Conservation (phyloP, 352 stramenopile species). For the Globisporangium solare region DNA sequence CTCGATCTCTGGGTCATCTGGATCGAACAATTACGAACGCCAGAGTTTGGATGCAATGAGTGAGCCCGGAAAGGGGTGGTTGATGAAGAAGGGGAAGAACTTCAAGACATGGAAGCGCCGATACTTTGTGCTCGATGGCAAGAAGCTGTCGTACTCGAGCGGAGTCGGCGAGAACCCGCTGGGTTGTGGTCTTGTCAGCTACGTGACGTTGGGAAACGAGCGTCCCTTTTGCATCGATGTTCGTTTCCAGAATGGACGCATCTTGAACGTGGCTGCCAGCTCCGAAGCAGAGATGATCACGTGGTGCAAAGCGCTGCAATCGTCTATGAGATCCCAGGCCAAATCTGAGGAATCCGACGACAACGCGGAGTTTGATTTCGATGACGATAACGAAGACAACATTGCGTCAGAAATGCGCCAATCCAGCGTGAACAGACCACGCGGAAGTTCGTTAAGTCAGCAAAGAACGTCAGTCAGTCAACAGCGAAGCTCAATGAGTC, state of each 20-base stretch:
- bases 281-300: constrained; percentile 50
- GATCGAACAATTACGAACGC: constrained; percentile 5
- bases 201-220: constrained; percentile 48
- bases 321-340: constrained; percentile 27
- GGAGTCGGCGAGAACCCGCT: constrained; percentile 30
- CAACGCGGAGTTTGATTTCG: constrained; percentile 44
- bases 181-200: constrained; percentile 44
- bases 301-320: constrained; percentile 59
- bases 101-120: constrained; percentile 68
- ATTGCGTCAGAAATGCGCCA: background rate
- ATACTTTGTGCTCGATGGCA: constrained; percentile 54
- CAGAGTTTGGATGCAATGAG: background rate
- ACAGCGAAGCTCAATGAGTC: constrained; percentile 1
- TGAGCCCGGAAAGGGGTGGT: constrained; percentile 35
- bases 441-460: background rate
- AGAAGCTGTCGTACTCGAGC: constrained; percentile 54
- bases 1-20: constrained; percentile 5
- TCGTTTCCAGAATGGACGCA: constrained; percentile 52
- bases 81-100: constrained; percentile 58
- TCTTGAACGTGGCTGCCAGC: constrained; percentile 50
- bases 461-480: background rate
- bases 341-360: constrained; percentile 16
- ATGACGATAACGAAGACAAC: constrained; percentile 30
- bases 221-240: constrained; percentile 71
- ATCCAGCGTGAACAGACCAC: background rate